phyloP scores from a whole-genome alignment of 768 basidiomycete genomes.

The Boletus bicolor region DNA sequence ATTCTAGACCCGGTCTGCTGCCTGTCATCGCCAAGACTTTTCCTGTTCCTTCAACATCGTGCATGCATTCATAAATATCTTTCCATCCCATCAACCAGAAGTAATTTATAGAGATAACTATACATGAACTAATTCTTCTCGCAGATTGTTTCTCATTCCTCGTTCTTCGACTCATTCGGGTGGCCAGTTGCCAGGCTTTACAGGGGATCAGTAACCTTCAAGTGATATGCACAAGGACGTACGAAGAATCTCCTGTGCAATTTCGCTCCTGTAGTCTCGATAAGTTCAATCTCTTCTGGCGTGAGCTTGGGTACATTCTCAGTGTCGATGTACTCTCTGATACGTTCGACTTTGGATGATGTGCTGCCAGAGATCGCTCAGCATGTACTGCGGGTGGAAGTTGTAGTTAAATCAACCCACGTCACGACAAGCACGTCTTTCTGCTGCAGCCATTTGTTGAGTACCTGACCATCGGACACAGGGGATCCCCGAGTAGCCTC shows the following conservation, averaged over 20 bases:
- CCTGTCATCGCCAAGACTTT: too few relatives aligned
- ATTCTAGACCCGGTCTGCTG: too few relatives aligned
- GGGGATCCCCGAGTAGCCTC: constrained; percentile 22
- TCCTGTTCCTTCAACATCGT: not conserved
- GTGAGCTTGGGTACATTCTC: constrained; percentile 29
- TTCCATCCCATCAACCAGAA: not conserved
- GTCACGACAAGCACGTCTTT: constrained; percentile 31
- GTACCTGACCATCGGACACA: constrained; percentile 31
- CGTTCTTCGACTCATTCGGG: constrained; percentile 11
- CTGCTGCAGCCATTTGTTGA: constrained; percentile 30
- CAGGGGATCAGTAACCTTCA: not conserved
- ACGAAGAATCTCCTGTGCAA: constrained; percentile 25
- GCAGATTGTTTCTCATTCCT: not conserved
- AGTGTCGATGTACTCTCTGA: constrained; percentile 34
- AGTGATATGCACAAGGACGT: constrained; percentile 1
- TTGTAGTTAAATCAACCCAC: constrained; percentile 13
- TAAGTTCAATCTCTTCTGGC: constrained; percentile 20
- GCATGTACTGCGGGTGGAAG: not conserved
- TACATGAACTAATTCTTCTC: not conserved
- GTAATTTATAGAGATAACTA: not conserved
- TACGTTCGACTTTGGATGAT: constrained; percentile 30
- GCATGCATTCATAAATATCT: not conserved
- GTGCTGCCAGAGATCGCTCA: constrained; percentile 24
- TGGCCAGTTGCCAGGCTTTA: constrained; percentile 19
- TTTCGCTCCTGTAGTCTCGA: constrained; percentile 27